Evolutionary conservation across 805 yeast species (phyloP).

Genomic region (Candida hungchunana): DNA sequence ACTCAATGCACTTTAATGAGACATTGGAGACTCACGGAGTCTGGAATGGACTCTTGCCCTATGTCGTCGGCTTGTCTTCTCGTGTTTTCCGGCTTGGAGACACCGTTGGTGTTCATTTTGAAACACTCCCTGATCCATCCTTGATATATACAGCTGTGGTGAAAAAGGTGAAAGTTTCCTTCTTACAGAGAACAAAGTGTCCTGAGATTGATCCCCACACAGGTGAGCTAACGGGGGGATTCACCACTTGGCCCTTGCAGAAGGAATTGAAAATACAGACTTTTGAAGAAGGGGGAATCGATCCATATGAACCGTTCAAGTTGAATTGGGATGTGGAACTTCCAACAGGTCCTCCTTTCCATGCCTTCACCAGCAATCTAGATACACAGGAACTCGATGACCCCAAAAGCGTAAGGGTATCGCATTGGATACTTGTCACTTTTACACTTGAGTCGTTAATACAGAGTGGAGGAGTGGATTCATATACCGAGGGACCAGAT

Average conservation of each 20-base stretch:
- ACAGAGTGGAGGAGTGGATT: no score
- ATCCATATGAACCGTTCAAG: constrained; percentile 10
- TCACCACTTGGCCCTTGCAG: not conserved
- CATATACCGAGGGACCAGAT: not conserved
- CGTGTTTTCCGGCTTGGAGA: constrained; percentile 17
- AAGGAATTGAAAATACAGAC: not conserved
- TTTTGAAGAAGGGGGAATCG: not conserved
- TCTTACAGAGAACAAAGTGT: constrained; percentile 18
- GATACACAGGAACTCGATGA: constrained; percentile 1
- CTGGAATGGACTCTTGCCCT: constrained; percentile 19
- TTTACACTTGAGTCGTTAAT: constrained; percentile 11
- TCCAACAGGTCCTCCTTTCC: constrained; percentile 10
- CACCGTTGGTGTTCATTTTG: constrained; percentile 7
- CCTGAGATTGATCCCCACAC: constrained; percentile 5
- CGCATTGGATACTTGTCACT: constrained; percentile 12
- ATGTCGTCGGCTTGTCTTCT: constrained; percentile 15
- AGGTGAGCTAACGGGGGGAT: constrained; percentile 1
- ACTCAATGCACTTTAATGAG: constrained; percentile 13
- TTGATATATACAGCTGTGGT: constrained; percentile 5
- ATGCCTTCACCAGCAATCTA: constrained; percentile 18
- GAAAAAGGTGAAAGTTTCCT: constrained; percentile 12
- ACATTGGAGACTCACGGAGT: constrained; percentile 10
- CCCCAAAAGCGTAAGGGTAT: constrained; percentile 6
- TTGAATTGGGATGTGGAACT: constrained; percentile 9
- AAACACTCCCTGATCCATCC: constrained; percentile 5